Evolutionary conservation across 768 basidiomycete species (phyloP), one percentile per base, ranked within the genome.

Genomic region (Artomyces pyxidatus): DNA sequence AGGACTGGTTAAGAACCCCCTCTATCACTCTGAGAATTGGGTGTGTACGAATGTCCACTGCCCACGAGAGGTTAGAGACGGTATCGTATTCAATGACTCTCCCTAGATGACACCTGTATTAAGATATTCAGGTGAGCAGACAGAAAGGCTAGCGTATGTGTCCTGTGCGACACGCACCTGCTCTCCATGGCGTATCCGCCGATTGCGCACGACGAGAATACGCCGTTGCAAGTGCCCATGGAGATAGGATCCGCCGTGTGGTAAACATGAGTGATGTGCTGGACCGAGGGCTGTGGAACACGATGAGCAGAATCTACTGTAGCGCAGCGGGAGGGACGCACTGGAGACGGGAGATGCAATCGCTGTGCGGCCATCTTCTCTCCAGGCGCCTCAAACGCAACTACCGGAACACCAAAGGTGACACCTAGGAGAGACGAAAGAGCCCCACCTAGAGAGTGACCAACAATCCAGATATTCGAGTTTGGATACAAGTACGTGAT

Each of bases 211-310:
- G 76, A 65, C 0, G 87, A 93, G 8, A 76, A 70, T 1, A 86
- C 71, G 11, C 90, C 91, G 11, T 71, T 92, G 59, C 90, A 93
- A 0, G 74, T 74, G 1, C 88, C 88, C 78, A 88, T 87, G 3
- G 94, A 78, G 29, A 97, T 88, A 0, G 94, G 94, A 71, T 98
- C 95, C 19, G 85, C 94, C 1, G 87, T 97, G 61, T 97, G 86
- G 59, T 88, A 95, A 7, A 97, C 73, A 59, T 97, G 91, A 0
- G 85, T 92, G 37, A 95, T 72, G 54, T 88, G 86, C 3, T 81
- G 77, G 0, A 73, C 73, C 1, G 83, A 81, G 0, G 83, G 85
- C 84, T 87, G 57, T 16, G 9, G 12, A 19, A 26, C 58, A 2
- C 50, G 49, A 22, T 45, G 19, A 46, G 19, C 12, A 25, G 12